Base-by-base conservation (phyloP, 1,284 basidiomycete species). In the Ceratobasidium papillatum region DNA sequence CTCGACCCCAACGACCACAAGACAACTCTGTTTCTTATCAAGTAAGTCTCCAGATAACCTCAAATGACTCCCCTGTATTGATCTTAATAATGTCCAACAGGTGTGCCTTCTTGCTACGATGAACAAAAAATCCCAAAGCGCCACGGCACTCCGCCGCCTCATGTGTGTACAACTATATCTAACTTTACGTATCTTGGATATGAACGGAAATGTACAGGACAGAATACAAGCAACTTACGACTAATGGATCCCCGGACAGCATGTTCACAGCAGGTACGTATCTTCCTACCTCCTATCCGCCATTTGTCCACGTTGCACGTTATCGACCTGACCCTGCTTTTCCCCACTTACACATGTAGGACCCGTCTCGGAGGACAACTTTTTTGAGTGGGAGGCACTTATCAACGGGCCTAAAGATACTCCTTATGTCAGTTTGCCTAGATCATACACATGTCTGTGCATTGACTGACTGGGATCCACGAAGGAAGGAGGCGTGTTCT, bases 331-430 rank as follows among this genome's bases (percentile, higher is more conserved):
- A 34, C 51, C 41, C 38, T 51, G 22, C 34, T 65, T 52, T 12
- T 22, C 34, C 43, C 32, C 22, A 32, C 41, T 5, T 63, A 3
- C 19, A 34, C 17, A 25, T 45, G 38, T 41, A 91, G 94, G 95
- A 0, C 95, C 95, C 56, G 88, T 98, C 80, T 91, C 92, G 59
- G 97, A 99, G 84, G 91, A 93, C 78, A 95, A 99, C 85, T 96
- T 99, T 86, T 95, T 99, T 82, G 93, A 92, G 77, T 99, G 98
- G 98, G 98, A 99, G 83, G 96, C 96, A 19, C 87, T 99, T 78
- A 96, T 99, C 76, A 92, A 91, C 79, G 98, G 98, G 0, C 98
- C 97, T 14, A 95, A 97, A 80, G 98, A 96, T 78, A 99, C 98
- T 54, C 98, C 98, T 0, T 99, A 98, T 82, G 93, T 95, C 82